Base-by-base conservation (phyloP, 352 stramenopile species). In the Saprolegnia diclina region DNA sequence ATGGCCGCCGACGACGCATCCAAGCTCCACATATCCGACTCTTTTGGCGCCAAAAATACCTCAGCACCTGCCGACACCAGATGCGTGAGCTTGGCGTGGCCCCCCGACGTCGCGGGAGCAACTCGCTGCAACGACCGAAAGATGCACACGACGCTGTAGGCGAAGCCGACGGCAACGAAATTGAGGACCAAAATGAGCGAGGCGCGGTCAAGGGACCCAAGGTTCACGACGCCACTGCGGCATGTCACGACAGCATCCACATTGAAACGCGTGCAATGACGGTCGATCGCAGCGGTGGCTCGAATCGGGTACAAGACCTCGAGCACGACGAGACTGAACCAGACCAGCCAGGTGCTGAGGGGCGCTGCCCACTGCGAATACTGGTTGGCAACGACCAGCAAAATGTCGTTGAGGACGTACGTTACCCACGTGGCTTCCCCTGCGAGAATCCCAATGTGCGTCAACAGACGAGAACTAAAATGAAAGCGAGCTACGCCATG, bases 371-470 rank as follows among this genome's bases (percentile, higher is more conserved):
- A 59, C 24, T 3, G 52, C 9, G 24, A 59, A 4, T 4, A 4
- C 52, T 24, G 42, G 18, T 16, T 14, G 11, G 52, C 35, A 4
- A 59, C 16, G 24, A 59, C n/a, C 13, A 59, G 35, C 13, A 59
- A 24, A 19, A 59, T 40, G 35, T 59, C 52, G 19, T 59, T 59
- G 52, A 40, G 11, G 52, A 59, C 52, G 11, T 59, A 35, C 24
- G 52, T 59, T 3, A 59, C 13, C 52, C 52, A 59, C 13, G 52
- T 42, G 24, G 52, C 52, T 40, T 59, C 52, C 1, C 52, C 19
- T 16, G 13, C 13, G 16, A 59, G 52, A 42, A 59, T 42, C 11
- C 13, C 24, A 21, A 59, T 40, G 35, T 59, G 35, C 11, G 2
- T 40, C 11, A 59, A 24, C 35, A 9, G 19, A 19, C 52, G 52